A percentile compares a stretch with the other conserved stretches of the same genome.
Conservation (phyloP, 176 grass and related monocot species). For the Lolium perenne region DNA sequence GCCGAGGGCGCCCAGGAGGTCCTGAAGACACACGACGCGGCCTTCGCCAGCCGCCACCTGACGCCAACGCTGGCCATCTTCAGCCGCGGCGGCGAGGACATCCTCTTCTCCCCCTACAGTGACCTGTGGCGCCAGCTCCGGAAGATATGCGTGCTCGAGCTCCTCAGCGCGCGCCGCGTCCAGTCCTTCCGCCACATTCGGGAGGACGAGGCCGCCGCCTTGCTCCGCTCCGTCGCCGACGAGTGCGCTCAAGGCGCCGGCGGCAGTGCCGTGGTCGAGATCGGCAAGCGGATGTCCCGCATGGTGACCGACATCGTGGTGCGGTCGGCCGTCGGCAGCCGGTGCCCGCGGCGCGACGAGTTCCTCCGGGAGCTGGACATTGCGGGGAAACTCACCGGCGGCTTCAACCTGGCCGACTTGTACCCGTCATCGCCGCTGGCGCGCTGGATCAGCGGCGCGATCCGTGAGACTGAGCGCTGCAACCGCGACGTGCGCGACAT, state of each 20-base stretch:
- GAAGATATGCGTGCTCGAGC: neutral
- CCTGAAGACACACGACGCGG: neutral
- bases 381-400: neutral
- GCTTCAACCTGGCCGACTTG: neutral
- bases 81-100: neutral
- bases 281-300: neutral
- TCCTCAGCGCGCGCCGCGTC: constrained; percentile 5
- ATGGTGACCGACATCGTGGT: neutral
- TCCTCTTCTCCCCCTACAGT: neutral
- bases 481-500: neutral
- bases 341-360: neutral
- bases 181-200: neutral
- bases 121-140: constrained; percentile 3
- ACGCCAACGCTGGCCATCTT: constrained; percentile 8
- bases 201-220: neutral
- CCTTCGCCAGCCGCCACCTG: neutral
- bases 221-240: neutral
- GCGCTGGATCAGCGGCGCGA: neutral
- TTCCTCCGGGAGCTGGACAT: neutral
- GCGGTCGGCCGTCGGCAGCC: neutral
- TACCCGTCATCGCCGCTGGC: neutral
- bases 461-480: neutral
- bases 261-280: neutral
- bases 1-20: neutral
- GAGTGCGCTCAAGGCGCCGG: neutral